Conservation (phyloP, 2,329 filamentous ascomycete genomes). For the Penicillium rolfsii region DNA sequence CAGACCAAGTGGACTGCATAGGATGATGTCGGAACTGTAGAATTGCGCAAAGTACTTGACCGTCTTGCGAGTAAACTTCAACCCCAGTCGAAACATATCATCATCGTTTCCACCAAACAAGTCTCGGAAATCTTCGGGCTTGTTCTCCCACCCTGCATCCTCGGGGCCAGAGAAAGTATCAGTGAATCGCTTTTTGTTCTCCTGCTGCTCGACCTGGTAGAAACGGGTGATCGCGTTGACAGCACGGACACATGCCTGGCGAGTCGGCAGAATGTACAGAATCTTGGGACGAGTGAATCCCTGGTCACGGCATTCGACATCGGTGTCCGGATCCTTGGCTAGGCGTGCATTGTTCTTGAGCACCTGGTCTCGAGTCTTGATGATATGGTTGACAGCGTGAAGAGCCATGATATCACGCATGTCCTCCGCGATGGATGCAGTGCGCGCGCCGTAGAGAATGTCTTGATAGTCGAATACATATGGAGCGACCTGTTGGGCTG, state of each 20-base stretch:
- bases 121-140: slow-evolving; percentile 83
- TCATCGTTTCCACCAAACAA: slow-evolving; percentile 95
- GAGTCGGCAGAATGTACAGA: slow-evolving; percentile 84
- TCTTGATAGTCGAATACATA: slow-evolving; percentile 83
- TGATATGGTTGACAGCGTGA: slow-evolving; percentile 87
- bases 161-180: slow-evolving; percentile 76
- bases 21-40: slow-evolving; percentile 93
- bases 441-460: slow-evolving; percentile 74
- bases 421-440: slow-evolving; percentile 66
- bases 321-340: slow-evolving; percentile 65
- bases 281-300: slow-evolving; percentile 95
- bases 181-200: slow-evolving; percentile 90
- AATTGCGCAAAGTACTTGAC: slow-evolving; percentile 94
- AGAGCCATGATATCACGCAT: slow-evolving; percentile 75
- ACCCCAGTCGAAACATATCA: slow-evolving; percentile 92
- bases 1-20: slow-evolving; percentile 86
- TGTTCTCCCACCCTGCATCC: slow-evolving; percentile 69
- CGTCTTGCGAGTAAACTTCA: slow-evolving; percentile 96
- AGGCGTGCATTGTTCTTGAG: slow-evolving; percentile 89
- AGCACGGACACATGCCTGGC: slow-evolving; percentile 79
- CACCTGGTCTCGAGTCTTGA: slow-evolving; percentile 89
- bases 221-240: slow-evolving; percentile 76
- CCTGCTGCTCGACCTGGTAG: slow-evolving; percentile 84
- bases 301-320: slow-evolving; percentile 82
- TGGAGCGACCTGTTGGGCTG: slow-evolving; percentile 69